Conservation (phyloP, 805 yeast genomes). For the Brettanomyces nanus region DNA sequence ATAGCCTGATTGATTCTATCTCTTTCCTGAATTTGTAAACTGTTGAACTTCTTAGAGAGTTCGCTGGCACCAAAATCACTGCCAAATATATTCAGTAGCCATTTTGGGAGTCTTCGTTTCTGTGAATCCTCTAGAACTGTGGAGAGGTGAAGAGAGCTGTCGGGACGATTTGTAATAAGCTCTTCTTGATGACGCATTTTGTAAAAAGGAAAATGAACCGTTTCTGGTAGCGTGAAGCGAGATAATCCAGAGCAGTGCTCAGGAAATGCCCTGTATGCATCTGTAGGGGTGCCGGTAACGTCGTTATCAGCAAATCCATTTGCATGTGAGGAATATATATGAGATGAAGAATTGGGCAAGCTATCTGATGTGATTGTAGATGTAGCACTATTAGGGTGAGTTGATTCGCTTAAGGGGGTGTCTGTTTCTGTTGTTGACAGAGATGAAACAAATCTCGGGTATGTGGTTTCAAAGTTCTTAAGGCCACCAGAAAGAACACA, state of each 20-base stretch:
- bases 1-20: constrained; percentile 48
- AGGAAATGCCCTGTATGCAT: not conserved
- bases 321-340: not conserved
- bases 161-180: constrained; percentile 21
- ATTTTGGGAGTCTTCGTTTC: constrained; percentile 35
- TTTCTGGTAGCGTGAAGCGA: constrained; percentile 46
- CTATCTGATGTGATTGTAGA: not conserved
- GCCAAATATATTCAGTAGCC: constrained; percentile 38
- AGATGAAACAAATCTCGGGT: constrained; percentile 21
- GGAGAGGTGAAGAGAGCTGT: constrained; percentile 19
- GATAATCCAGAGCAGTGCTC: constrained; percentile 28
- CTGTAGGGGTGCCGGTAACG: not conserved
- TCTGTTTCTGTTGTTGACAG: constrained; percentile 11
- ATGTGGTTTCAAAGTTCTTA: constrained; percentile 24
- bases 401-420: not conserved
- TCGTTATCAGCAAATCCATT: not conserved
- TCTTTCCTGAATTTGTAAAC: constrained; percentile 63
- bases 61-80: constrained; percentile 29
- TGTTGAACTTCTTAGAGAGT: constrained; percentile 48
- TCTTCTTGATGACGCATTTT: constrained; percentile 51
- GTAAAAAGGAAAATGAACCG: constrained; percentile 34
- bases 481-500: constrained; percentile 37
- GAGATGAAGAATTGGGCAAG: not conserved
- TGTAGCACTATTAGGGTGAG: not conserved
- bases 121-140: constrained; percentile 15